phyloP scores from a whole-genome alignment of 768 basidiomycete genomes.

The Hysterangium stoloniferum region DNA sequence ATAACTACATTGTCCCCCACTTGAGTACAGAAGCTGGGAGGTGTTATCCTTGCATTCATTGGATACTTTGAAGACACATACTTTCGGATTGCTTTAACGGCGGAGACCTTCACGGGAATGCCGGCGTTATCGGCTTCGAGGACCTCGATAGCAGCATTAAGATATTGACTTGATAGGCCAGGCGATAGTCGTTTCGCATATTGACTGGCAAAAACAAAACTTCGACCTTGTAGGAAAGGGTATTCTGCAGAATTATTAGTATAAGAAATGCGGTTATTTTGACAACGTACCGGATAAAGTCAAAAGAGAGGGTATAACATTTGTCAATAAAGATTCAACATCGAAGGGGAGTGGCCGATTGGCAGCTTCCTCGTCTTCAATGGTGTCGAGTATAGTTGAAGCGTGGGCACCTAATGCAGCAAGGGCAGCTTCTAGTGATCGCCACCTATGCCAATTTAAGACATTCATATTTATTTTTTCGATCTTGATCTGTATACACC shows the following conservation, averaged over 20 bases:
- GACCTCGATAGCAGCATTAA: conserved; percentile 80
- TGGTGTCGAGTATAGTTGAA: conserved; percentile 63
- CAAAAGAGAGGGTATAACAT: conserved; percentile 74
- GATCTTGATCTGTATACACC: neutral
- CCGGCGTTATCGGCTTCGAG: conserved; percentile 65
- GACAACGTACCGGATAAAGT: conserved; percentile 51
- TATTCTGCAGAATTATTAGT: conserved; percentile 41
- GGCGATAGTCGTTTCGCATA: conserved; percentile 68
- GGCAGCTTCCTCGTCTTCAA: conserved; percentile 67
- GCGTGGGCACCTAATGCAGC: conserved; percentile 77
- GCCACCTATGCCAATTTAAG: conserved; percentile 59
- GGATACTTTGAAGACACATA: conserved; percentile 38
- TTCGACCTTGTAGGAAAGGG: conserved; percentile 92
- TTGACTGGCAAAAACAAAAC: conserved; percentile 90
- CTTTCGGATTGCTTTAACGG: conserved; percentile 92
- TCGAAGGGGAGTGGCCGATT: conserved; percentile 64
- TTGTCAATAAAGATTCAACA: conserved; percentile 64
- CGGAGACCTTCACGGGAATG: conserved; percentile 89
- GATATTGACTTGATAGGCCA: conserved; percentile 73
- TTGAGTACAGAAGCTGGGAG: conserved; percentile 59
- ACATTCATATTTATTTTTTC: too few relatives aligned
- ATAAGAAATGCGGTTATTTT: neutral
- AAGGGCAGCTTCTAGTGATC: conserved; percentile 77
- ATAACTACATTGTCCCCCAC: conserved; percentile 51
- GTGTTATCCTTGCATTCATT: too few relatives aligned